Conservation (phyloP, 2,329 filamentous ascomycete genomes). For the Colletotrichum karsti region DNA sequence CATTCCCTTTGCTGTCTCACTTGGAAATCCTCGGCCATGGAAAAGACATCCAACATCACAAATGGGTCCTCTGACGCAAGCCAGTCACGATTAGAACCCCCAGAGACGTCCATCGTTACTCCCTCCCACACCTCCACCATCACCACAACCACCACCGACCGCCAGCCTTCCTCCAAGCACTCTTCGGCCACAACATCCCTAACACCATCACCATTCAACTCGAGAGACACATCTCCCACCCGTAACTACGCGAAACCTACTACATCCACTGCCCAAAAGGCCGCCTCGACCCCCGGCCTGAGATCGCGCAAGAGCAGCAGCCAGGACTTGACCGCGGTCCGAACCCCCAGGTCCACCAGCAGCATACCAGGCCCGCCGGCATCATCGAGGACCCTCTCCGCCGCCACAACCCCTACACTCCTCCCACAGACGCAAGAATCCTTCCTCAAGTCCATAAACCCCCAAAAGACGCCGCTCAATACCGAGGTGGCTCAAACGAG, state of each 20-base stretch:
- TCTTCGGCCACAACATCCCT: constrained; percentile 47
- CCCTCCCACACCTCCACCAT: constrained; percentile 36
- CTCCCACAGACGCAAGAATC: constrained; percentile 69
- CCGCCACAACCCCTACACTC: constrained; percentile 73
- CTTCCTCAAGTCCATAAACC: constrained; percentile 66
- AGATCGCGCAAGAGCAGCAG: constrained; percentile 72
- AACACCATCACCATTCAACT: constrained; percentile 45
- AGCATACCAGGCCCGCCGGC: constrained; percentile 68
- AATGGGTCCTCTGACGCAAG: constrained; percentile 36
- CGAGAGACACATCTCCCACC: constrained; percentile 58
- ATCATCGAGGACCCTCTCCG: constrained; percentile 73
- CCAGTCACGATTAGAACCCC: constrained; percentile 26
- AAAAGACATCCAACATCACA: constrained; percentile 41
- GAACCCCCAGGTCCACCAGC: constrained; percentile 56
- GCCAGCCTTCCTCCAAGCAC: constrained; percentile 41
- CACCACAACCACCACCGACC: constrained; percentile 33
- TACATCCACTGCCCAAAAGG: constrained; percentile 40
- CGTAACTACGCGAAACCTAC: constrained; percentile 46
- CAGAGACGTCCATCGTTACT: constrained; percentile 31
- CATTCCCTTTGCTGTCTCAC: constrained; percentile 31
- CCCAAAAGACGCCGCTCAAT: constrained; percentile 66
- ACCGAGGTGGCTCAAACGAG: constrained; percentile 52
- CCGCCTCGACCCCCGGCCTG: constrained; percentile 45
- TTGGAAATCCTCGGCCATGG: constrained; percentile 42
- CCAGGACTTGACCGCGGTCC: constrained; percentile 70